phyloP scores from a whole-genome alignment of 192 early-diverging fungal genomes.

The Entrophospora sp. region DNA sequence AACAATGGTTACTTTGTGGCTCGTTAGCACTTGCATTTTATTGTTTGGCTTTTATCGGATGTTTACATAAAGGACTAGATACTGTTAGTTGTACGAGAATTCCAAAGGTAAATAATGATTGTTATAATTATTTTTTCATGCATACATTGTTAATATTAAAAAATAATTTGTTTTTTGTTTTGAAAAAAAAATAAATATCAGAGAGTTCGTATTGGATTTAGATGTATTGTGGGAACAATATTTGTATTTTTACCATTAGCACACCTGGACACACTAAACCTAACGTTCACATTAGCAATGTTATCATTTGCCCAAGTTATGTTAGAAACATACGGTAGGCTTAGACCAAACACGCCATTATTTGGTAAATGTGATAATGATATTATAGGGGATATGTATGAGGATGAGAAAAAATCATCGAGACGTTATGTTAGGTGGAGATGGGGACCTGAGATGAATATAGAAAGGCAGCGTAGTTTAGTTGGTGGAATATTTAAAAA shows the following conservation, averaged over 20 bases:
- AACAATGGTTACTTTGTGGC: constrained; percentile 11
- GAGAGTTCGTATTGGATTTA: constrained; percentile 3
- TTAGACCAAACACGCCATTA: neutral
- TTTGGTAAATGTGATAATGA: constrained; percentile 1
- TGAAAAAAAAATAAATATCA: neutral
- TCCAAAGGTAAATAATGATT: constrained; percentile 15
- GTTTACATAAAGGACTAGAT: constrained; percentile 23
- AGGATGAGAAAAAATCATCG: neutral
- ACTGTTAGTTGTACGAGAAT: constrained; percentile 7
- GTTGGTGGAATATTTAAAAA: too few species aligned
- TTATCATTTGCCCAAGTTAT: constrained; percentile 14
- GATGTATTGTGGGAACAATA: constrained; percentile 11
- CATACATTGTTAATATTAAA: neutral
- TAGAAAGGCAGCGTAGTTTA: too few species aligned
- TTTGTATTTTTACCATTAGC: constrained; percentile 16
- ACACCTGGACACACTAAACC: constrained; percentile 5
- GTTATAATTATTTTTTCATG: neutral
- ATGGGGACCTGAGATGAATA: constrained; percentile 13
- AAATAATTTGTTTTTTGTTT: neutral
- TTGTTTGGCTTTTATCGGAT: constrained; percentile 18
- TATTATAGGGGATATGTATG: neutral
- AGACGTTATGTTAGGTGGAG: constrained; percentile 15
- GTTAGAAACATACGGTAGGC: constrained; percentile 21
- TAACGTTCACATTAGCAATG: neutral
- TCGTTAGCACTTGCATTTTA: constrained; percentile 10